Base-by-base conservation (phyloP, 352 stramenopile genomes). In the Pythium volutum region DNA sequence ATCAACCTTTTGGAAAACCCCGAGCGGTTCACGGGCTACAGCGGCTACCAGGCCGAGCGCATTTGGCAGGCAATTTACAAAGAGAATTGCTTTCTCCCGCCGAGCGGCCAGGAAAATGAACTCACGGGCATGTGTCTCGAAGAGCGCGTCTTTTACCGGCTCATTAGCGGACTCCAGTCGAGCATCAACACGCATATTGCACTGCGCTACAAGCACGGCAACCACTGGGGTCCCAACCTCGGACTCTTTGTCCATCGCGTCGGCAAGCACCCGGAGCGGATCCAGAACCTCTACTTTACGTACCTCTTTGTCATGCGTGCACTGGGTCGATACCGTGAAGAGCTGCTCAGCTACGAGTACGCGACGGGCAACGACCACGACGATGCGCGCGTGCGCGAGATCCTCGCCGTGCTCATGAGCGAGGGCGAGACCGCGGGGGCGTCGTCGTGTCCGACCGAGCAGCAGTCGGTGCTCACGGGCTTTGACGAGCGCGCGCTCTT, bases 271-370 rank as follows among this genome's bases (percentile, higher is more conserved):
- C 89, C 87, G 27, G 95, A 99, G 43, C 81, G 98, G 20, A 77
- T 99, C 45, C 84, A 98, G 42, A 99, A 99, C 71, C 76, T 99
- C 31, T 98, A 99, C 67, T 99, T 99, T 70, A 88, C 94, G 14
- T 99, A 99, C 70, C 78, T 99, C 1, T 98, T 99, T 49, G 80
- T 99, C 25, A 90, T 99, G 58, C 84, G 97, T 23, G 96, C 97
- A 5, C 75, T 99, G 16, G 89, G 91, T 33, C 97, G 98, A 58
- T 98, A 97, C 45, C 78, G 78, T 43, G 69, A 91, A 41, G 87
- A 98, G 43, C 73, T 99, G n/a, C 79, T 97, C 49, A 71, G 92
- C 43, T 98, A 98, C 65, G 89, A 98, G 48, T 98, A 98, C 74
- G 77, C 86, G 56, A 99, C 96, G 0, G 96, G 96, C 18, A 97